Evolutionary conservation across 2,329 filamentous ascomycete species (phyloP).

Genomic region (Colletotrichum euphorbiae): DNA sequence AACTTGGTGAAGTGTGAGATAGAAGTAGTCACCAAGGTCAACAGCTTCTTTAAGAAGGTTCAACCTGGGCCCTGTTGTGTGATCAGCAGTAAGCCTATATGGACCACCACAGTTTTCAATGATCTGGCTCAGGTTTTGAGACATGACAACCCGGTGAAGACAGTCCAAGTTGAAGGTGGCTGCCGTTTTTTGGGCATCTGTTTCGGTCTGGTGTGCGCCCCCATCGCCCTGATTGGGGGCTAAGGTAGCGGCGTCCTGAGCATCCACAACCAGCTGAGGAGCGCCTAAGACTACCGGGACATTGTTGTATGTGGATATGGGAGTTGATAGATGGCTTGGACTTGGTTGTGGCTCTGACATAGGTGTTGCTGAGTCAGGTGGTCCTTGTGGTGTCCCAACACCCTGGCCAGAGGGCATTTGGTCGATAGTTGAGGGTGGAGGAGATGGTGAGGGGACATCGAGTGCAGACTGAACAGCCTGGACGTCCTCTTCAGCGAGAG

Average conservation of each 20-base stretch:
- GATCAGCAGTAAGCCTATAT: conserved; percentile 12
- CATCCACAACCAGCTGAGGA: not conserved
- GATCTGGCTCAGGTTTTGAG: conserved; percentile 5
- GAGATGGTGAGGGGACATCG: not conserved
- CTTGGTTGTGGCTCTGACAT: not conserved
- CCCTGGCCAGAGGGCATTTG: not conserved
- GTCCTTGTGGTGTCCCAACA: not conserved
- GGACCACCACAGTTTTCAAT: not conserved
- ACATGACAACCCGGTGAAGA: conserved; percentile 10
- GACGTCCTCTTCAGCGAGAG: not conserved
- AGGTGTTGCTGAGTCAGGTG: not conserved
- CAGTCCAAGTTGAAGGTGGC: not conserved
- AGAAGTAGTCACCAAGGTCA: conserved; percentile 67
- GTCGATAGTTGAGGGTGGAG: not conserved
- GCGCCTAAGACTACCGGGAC: not conserved
- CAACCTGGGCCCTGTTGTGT: conserved; percentile 54
- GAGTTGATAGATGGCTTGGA: not conserved
- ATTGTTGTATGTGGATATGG: not conserved
- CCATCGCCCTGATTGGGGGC: too few species aligned
- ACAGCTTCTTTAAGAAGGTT: conserved; percentile 70
- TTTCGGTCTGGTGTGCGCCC: too few species aligned
- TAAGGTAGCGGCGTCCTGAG: not conserved
- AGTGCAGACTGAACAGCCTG: not conserved
- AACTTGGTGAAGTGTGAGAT: conserved; percentile 73
- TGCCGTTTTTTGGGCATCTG: too few species aligned